These are phyloP conservation scores for Vitis hybrid DNA, from an alignment of 177 flowering plant species.

Conservation along the genomic window DNA sequence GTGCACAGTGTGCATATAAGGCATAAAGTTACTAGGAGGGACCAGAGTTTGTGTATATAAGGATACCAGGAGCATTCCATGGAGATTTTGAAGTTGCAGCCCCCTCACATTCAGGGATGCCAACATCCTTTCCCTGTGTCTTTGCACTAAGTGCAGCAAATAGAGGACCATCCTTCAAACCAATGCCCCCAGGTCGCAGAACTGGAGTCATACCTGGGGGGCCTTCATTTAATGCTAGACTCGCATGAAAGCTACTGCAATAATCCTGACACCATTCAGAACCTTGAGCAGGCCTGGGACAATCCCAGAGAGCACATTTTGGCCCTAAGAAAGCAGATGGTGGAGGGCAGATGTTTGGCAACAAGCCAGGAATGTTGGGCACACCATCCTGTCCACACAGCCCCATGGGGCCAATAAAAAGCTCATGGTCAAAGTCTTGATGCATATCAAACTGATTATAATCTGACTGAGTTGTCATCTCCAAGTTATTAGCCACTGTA, in stretches of 20 bases:
- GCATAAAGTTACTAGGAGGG: not conserved
- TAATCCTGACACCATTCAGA: conserved; percentile 83
- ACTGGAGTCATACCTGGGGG: conserved; percentile 95
- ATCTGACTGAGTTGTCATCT: conserved; percentile 15
- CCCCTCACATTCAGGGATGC: conserved; percentile 97
- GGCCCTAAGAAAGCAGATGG: conserved; percentile 98
- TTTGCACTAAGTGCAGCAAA: conserved; percentile 92
- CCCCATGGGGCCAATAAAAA: conserved; percentile 18
- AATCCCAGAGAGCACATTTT: conserved; percentile 98
- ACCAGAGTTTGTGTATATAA: not conserved
- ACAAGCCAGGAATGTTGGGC: conserved; percentile 41
- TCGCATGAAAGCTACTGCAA: conserved; percentile 85
- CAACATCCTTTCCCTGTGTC: conserved; percentile 87
- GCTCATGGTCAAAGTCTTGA: conserved; percentile 12
- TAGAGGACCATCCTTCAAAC: conserved; percentile 86
- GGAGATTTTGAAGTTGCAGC: conserved; percentile 99
- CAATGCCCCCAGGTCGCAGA: conserved; percentile 94
- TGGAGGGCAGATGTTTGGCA: conserved; percentile 66
- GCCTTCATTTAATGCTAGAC: conserved; percentile 86
- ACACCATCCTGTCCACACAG: conserved; percentile 41
- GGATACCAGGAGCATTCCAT: conserved; percentile 98
- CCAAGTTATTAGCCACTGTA: conserved; percentile 27
- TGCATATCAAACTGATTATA: conserved; percentile 10
- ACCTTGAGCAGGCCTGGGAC: conserved; percentile 93
- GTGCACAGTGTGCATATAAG: too few species aligned